A percentile compares a stretch with the other conserved stretches of the same genome.
Conservation (phyloP, 108 stramenopile species). For the Nannochloropsis oceanica region DNA sequence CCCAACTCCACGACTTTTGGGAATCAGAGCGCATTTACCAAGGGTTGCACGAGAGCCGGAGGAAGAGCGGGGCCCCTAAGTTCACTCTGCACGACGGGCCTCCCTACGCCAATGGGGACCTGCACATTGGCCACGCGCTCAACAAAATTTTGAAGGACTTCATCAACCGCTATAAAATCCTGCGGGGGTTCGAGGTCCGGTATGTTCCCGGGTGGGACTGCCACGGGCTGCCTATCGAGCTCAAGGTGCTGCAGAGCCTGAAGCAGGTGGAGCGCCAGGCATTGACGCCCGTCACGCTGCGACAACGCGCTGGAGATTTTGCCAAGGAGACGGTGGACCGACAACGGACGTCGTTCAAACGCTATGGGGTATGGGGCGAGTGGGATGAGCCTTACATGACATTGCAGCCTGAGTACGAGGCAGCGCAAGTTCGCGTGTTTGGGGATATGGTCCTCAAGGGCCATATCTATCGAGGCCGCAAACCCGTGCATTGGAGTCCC, state of each 20-base stretch:
- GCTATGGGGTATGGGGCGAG: slow-evolving; percentile 89
- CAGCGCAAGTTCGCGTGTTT: slow-evolving; percentile 85
- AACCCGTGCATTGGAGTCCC: slow-evolving; percentile 97
- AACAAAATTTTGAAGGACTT: slow-evolving; percentile 97
- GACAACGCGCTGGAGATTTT: slow-evolving; percentile 70
- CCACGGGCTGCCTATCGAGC: slow-evolving; percentile 97
- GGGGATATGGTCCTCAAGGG: slow-evolving; percentile 88
- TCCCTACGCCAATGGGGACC: slow-evolving; percentile 96
- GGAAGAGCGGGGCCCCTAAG: slow-evolving; percentile 26
- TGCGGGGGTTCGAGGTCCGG: slow-evolving; percentile 81
- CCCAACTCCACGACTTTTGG: slow-evolving; percentile 76
- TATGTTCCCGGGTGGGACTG: slow-evolving; percentile 99
- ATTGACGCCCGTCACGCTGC: slow-evolving; percentile 40
- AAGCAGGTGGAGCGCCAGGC: slow-evolving; percentile 55
- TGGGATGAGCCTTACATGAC: slow-evolving; percentile 94
- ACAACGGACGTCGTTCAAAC: slow-evolving; percentile 65
- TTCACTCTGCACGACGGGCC: slow-evolving; percentile 98
- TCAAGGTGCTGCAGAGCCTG: slow-evolving; percentile 90
- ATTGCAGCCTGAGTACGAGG: slow-evolving; percentile 85
- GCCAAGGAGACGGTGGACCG: slow-evolving; percentile 76
- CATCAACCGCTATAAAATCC: slow-evolving; percentile 82
- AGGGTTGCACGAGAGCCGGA: slow-evolving; percentile 46
- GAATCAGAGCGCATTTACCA: slow-evolving; percentile 64
- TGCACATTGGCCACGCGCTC: slow-evolving; percentile 96
- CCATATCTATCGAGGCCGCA: slow-evolving; percentile 83